Percentiles rank a stretch among this genome's conserved stretches.
These are phyloP conservation scores for Dipsacomyces acuminosporus DNA, from an alignment of 371 early-diverging fungal species.

Conservation along the genomic window DNA sequence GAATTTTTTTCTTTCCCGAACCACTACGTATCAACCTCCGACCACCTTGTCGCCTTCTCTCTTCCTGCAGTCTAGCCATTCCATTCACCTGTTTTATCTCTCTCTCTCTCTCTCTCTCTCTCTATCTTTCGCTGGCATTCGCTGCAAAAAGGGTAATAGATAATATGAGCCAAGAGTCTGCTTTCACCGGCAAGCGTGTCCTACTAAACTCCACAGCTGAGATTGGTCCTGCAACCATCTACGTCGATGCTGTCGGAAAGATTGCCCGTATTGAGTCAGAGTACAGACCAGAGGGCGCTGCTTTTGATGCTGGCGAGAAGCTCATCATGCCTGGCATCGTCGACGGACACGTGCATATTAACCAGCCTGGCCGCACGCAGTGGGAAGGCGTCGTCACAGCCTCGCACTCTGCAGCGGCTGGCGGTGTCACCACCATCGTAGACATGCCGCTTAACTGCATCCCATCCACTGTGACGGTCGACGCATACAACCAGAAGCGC, in stretches of 20 bases:
- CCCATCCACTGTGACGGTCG: conserved; percentile 73
- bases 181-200: conserved; percentile 41
- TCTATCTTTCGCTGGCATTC: not conserved
- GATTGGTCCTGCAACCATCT: conserved; percentile 39
- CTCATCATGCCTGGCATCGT: conserved; percentile 71
- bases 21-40: no score
- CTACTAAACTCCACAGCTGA: conserved; percentile 32
- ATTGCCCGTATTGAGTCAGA: conserved; percentile 25
- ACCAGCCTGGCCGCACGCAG: conserved; percentile 77
- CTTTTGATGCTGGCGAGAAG: conserved; percentile 52
- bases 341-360: conserved; percentile 78
- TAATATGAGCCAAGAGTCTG: conserved; percentile 29
- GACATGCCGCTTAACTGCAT: conserved; percentile 88
- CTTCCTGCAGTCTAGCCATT: no score
- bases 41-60: no score
- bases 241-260: conserved; percentile 30
- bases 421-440: conserved; percentile 72
- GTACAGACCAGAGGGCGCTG: conserved; percentile 31
- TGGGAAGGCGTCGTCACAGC: conserved; percentile 84
- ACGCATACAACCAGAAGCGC: conserved; percentile 59
- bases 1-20: no score
- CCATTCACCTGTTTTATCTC: no score
- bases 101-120: conserved; percentile 8
- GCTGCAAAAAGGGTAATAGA: no score
- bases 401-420: conserved; percentile 74